Conservation (phyloP, 164 flowering plant species). For the Liriodendron chinense region DNA sequence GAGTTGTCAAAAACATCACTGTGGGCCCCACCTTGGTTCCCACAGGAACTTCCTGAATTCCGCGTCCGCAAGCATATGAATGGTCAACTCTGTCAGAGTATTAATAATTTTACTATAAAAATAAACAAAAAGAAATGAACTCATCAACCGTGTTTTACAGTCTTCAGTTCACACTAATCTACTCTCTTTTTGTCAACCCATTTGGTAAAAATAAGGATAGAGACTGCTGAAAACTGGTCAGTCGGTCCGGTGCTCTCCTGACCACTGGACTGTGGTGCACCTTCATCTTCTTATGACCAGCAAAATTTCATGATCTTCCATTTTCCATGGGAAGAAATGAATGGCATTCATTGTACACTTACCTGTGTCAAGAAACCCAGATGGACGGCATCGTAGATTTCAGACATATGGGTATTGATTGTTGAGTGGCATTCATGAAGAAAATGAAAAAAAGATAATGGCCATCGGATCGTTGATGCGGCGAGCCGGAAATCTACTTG, state of each 20-base stretch:
- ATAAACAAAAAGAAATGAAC: not conserved
- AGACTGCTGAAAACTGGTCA: not conserved
- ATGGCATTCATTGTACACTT: not conserved
- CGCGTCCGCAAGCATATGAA: not conserved
- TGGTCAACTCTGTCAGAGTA: no score
- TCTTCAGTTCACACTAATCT: conserved; percentile 14
- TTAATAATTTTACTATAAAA: no score
- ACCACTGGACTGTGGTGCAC: not conserved
- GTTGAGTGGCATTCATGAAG: not conserved
- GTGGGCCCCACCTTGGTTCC: no score
- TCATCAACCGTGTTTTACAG: not conserved
- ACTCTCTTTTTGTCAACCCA: conserved; percentile 9
- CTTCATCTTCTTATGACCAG: not conserved
- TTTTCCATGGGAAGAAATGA: not conserved
- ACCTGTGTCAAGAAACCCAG: not conserved
- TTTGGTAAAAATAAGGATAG: conserved; percentile 4
- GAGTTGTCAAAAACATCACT: no score
- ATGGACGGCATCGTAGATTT: not conserved
- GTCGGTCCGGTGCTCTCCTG: not conserved
- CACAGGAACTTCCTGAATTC: no score
- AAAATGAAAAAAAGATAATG: not conserved
- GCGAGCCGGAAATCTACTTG: conserved; percentile 11
- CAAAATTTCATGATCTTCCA: not conserved
- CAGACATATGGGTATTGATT: not conserved
- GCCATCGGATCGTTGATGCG: not conserved